Percentiles rank a stretch among this genome's conserved stretches.
phyloP scores from a whole-genome alignment of 768 basidiomycete species.

The Rhizopogon rudus region DNA sequence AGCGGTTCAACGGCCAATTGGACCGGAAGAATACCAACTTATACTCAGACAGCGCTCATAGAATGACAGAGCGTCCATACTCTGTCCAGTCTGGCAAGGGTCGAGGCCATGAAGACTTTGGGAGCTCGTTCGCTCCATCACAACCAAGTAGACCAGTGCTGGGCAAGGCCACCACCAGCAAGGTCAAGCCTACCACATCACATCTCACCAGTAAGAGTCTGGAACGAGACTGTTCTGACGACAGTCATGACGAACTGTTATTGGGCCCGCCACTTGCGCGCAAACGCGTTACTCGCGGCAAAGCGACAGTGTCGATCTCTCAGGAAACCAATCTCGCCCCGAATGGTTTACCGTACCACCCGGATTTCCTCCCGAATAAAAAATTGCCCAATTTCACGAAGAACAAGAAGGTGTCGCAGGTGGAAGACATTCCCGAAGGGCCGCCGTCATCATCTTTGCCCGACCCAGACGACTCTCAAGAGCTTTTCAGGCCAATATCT shows the following conservation, averaged over 20 bases:
- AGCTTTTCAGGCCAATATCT: slow-evolving; percentile 15
- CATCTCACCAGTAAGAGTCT: neutral
- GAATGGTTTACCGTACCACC: slow-evolving; percentile 18
- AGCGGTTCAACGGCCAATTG: slow-evolving; percentile 5
- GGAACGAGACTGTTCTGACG: slow-evolving; percentile 4
- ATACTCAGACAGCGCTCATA: slow-evolving; percentile 13
- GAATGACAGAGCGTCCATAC: slow-evolving; percentile 20
- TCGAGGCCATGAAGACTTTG: slow-evolving; percentile 19
- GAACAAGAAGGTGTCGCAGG: slow-evolving; percentile 19
- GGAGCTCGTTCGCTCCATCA: slow-evolving; percentile 12
- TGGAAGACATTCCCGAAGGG: slow-evolving; percentile 1
- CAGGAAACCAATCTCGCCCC: slow-evolving; percentile 8
- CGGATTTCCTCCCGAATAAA: slow-evolving; percentile 17
- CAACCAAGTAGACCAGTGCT: slow-evolving; percentile 1
- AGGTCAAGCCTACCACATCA: slow-evolving; percentile 1
- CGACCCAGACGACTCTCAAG: slow-evolving; percentile 16
- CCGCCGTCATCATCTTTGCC: slow-evolving; percentile 18
- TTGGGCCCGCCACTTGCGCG: slow-evolving; percentile 7
- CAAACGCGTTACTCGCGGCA: slow-evolving; percentile 12
- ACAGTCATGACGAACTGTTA: slow-evolving; percentile 26
- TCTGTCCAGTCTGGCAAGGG: slow-evolving; percentile 22
- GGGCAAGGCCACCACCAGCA: slow-evolving; percentile 7
- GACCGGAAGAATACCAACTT: neutral
- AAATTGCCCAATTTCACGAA: slow-evolving; percentile 30
- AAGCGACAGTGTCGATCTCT: neutral